Evolutionary conservation across 2,329 filamentous ascomycete genomes (phyloP).

Genomic region (Sphaerostilbella broomeana): DNA sequence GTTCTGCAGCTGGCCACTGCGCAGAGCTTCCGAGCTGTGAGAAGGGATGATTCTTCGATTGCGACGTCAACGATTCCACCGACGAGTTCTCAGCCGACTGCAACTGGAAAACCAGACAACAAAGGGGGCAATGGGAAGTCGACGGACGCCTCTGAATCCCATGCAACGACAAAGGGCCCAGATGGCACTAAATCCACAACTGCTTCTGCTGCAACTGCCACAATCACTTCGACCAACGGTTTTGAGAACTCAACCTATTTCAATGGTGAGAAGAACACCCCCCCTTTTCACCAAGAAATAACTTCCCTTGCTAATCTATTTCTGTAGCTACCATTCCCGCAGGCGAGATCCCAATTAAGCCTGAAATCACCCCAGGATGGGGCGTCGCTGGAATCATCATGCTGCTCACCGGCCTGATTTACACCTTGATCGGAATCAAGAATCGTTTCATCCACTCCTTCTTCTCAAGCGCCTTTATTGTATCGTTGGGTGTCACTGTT

Average conservation of each 20-base stretch:
- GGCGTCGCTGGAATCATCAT: constrained; percentile 73
- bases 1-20: constrained; percentile 32
- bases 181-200: background rate
- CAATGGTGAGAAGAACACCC: constrained; percentile 25
- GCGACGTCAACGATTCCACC: constrained; percentile 3
- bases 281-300: background rate
- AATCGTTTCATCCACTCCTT: constrained; percentile 74
- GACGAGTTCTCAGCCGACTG: background rate
- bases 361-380: constrained; percentile 72
- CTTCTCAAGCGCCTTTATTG: constrained; percentile 69
- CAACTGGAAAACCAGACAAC: background rate
- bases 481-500: constrained; percentile 67
- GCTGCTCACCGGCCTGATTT: constrained; percentile 61
- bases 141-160: constrained; percentile 2
- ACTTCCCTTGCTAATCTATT: constrained; percentile 3
- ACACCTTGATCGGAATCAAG: constrained; percentile 75
- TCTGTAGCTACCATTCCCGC: constrained; percentile 38
- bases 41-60: constrained; percentile 26
- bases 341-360: constrained; percentile 62
- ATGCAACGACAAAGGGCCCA: constrained; percentile 3
- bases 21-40: constrained; percentile 26
- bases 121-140: constrained; percentile 7
- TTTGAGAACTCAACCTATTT: constrained; percentile 26
- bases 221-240: constrained; percentile 13
- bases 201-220: constrained; percentile 7